phyloP scores from a whole-genome alignment of 2,329 filamentous ascomycete genomes.

The Aspergillus sp. region DNA sequence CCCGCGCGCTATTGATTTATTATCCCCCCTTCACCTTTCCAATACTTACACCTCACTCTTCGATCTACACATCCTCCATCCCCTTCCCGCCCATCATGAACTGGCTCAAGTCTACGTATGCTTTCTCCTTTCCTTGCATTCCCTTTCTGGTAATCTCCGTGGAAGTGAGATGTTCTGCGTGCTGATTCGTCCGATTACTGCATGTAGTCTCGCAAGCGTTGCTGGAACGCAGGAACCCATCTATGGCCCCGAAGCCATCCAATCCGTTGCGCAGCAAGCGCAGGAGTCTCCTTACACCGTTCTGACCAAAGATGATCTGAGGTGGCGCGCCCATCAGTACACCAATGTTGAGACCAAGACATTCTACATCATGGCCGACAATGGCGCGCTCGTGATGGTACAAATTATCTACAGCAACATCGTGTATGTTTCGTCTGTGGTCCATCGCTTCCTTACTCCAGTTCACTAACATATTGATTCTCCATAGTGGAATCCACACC shows the following conservation, averaged over 20 bases:
- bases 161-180: slow-evolving; percentile 26
- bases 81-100: slow-evolving; percentile 68
- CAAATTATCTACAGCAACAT: slow-evolving; percentile 99
- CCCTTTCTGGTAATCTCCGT: slow-evolving; percentile 1
- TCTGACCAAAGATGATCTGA: slow-evolving; percentile 71
- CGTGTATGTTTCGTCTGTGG: slow-evolving; percentile 60
- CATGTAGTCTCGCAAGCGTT: slow-evolving; percentile 64
- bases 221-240: slow-evolving; percentile 95
- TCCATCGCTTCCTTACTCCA: background rate
- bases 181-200: slow-evolving; percentile 51
- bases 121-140: slow-evolving; percentile 16
- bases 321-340: slow-evolving; percentile 77
- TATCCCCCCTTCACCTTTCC: slow-evolving; percentile 14
- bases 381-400: slow-evolving; percentile 71
- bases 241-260: slow-evolving; percentile 86
- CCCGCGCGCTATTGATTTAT: slow-evolving; percentile 36
- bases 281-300: slow-evolving; percentile 78
- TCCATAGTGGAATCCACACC: slow-evolving; percentile 74
- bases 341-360: slow-evolving; percentile 93
- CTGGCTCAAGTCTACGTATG: slow-evolving; percentile 91
- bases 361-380: slow-evolving; percentile 85
- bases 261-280: slow-evolving; percentile 78
- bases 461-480: background rate
- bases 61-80: slow-evolving; percentile 12
- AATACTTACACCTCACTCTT: slow-evolving; percentile 16